phyloP scores from a whole-genome alignment of 768 basidiomycete genomes.

The Mycena crocata region DNA sequence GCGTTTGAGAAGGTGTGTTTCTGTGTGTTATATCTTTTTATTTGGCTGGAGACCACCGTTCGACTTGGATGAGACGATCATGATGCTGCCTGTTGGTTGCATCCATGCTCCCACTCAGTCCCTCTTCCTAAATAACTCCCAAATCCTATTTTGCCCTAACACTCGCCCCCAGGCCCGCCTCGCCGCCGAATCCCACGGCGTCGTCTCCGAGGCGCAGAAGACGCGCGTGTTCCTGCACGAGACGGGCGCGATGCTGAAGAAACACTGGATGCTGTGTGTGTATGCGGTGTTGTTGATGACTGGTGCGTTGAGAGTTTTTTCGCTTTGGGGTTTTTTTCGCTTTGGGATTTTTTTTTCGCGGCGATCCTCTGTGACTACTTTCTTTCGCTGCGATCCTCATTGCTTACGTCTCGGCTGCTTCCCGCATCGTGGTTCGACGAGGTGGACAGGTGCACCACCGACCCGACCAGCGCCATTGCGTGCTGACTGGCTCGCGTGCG shows the following conservation, averaged over 20 bases:
- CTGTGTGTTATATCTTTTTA: neutral
- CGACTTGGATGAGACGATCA: slow-evolving; percentile 34
- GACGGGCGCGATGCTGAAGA: slow-evolving; percentile 79
- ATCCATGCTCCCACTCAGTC: neutral
- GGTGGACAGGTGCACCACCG: too few relatives aligned
- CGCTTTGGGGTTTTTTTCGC: neutral
- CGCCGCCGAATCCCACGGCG: slow-evolving; percentile 40
- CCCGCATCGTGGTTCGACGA: too few relatives aligned
- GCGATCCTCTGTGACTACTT: neutral
- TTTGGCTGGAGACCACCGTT: slow-evolving; percentile 42
- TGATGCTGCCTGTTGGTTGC: neutral
- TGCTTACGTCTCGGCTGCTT: too few relatives aligned
- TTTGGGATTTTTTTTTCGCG: too few relatives aligned
- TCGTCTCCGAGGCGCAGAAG: slow-evolving; percentile 54
- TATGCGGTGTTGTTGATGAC: slow-evolving; percentile 89
- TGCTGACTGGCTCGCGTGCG: neutral
- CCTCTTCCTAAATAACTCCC: neutral
- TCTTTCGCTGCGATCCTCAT: neutral
- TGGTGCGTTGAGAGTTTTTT: slow-evolving; percentile 43
- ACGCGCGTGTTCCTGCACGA: slow-evolving; percentile 80
- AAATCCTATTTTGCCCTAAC: neutral
- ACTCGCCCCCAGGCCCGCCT: slow-evolving; percentile 19
- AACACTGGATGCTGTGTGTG: slow-evolving; percentile 85
- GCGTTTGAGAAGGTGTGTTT: slow-evolving; percentile 40
- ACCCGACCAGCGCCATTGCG: neutral